Evolutionary conservation across 2,329 filamentous ascomycete genomes (phyloP).

Genomic region (Trichoderma arundinaceum): DNA sequence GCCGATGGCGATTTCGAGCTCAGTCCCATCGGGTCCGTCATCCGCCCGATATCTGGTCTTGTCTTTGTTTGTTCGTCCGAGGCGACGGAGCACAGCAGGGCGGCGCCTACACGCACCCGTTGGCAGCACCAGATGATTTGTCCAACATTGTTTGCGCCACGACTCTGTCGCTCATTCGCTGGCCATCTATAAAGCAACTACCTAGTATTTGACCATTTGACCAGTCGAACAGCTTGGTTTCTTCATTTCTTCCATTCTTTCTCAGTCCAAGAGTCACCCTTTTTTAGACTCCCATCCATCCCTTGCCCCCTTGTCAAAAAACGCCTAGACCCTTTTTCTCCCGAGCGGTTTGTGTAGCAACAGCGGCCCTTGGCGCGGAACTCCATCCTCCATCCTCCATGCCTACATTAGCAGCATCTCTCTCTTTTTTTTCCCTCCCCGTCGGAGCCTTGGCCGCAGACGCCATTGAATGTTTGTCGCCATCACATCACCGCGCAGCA

Average conservation of each 20-base stretch:
- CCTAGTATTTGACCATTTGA: too few relatives aligned
- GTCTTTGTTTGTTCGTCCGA: not conserved
- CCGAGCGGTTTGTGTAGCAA: not conserved
- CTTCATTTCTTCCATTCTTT: not conserved
- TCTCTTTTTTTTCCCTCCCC: not conserved
- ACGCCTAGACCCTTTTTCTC: slow-evolving; percentile 15
- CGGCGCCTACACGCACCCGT: not conserved
- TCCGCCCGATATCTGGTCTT: too few relatives aligned
- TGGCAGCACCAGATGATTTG: not conserved
- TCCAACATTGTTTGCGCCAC: slow-evolving; percentile 7
- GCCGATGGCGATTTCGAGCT: too few relatives aligned
- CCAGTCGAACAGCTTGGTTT: not conserved
- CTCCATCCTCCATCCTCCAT: not conserved
- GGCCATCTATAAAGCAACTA: too few relatives aligned
- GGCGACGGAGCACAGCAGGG: not conserved
- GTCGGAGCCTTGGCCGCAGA: too few relatives aligned
- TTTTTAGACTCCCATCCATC: slow-evolving; percentile 7
- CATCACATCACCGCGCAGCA: slow-evolving; percentile 24
- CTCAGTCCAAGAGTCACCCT: not conserved
- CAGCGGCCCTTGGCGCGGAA: not conserved
- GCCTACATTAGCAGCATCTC: too few relatives aligned
- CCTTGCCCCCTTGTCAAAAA: slow-evolving; percentile 8
- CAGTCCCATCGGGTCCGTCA: too few relatives aligned
- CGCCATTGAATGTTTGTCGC: not conserved
- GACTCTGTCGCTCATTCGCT: too few relatives aligned